Base-by-base conservation (phyloP, 768 basidiomycete species). In the Calocybe indica region DNA sequence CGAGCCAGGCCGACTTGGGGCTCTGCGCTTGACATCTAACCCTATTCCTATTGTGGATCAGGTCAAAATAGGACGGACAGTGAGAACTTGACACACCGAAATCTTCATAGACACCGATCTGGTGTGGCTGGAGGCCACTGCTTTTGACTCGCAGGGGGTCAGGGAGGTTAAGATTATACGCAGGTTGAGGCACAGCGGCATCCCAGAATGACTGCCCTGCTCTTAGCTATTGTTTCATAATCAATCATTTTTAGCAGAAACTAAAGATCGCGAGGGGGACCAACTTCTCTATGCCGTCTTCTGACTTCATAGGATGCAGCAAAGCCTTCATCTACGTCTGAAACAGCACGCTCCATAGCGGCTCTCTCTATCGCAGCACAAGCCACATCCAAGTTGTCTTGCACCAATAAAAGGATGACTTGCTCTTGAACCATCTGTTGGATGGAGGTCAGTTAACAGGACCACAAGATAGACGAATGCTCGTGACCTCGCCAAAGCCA, bases 311-410 rank as follows among this genome's bases (percentile, higher is more conserved):
- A 96, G 7, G 92, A 88, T 22, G 79, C 53, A 2, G 79, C 74
- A 51, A 99, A 90, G 15, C 81, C 84, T 52, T 95, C 92, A 61
- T 99, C 96, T 6, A 96, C 88, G 57, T 98, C 96, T 3, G 82
- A 78, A 44, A 92, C 80, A 6, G 94, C 94, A 49, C 92, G 82
- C 58, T 98, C 94, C 88, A 96, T 96, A 0, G 96, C 96, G 5
- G 94, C 94, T 58, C 92, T 94, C 68, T 97, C 93, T 53, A 99
- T 94, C 7, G 92, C 90, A 46, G 81, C 78, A 61, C 95, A 98
- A 11, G 95, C 95, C 40, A 90, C 74, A 38, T 98, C 94, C 43
- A 96, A 74, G 58, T 99, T 98, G 56, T 97, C 94, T 50, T 83
- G 79, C 10, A 94, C 92, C 35, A 98, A 76, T 31, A 94, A 72